Evolutionary conservation across 345 rosid genomes (phyloP), one percentile per base, ranked within the genome.

Genomic region (Hirschfeldia incana): DNA sequence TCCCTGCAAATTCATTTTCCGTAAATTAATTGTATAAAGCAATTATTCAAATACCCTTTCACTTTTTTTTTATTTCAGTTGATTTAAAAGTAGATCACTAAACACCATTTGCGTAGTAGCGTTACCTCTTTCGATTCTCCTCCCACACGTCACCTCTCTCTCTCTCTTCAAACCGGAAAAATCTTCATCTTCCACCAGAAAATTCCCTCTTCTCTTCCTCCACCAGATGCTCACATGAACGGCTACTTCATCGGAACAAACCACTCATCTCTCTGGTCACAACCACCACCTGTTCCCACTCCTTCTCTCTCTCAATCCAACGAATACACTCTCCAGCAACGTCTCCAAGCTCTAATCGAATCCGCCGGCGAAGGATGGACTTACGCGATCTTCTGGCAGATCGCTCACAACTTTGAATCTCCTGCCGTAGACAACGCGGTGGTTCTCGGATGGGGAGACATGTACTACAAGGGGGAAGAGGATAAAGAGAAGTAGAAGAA

Each of bases 381-480:
- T 57, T 93, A 95, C 85, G 99, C 99, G 4, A 93, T 95, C 57
- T 95, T 91, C 85, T 95, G 99, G 99, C 99, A 95, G 85, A 87
- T 91, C 37, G 90, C 97, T 0, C 87, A 82, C 53, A 96, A 93
- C 29, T 91, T 83, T 85, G 42, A 73, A 34, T 42, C 82, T 76
- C 3, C 80, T 39, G 63, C 84, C 67, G 86, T 86, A 83, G 85
- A 89, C 57, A 86, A 86, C 77, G 21, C 88, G 0, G 65, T 89
- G 3, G 60, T 89, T 3, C 84, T 95, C 2, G 97, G 93, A 0
- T 95, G 98, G 99, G 99, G 99, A 33, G 98, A 95, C 78, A 98
- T 97, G 0, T 95, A 91, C 73, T 95, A 95, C 80, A 95, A 87
- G 65, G 99, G 98, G 0, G 98, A 95, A 30, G 94, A 88, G 32